Percentiles rank a stretch among this genome's conserved stretches.
phyloP scores from a whole-genome alignment of 257 asterid genomes.

The Gynochthodes officinalis region DNA sequence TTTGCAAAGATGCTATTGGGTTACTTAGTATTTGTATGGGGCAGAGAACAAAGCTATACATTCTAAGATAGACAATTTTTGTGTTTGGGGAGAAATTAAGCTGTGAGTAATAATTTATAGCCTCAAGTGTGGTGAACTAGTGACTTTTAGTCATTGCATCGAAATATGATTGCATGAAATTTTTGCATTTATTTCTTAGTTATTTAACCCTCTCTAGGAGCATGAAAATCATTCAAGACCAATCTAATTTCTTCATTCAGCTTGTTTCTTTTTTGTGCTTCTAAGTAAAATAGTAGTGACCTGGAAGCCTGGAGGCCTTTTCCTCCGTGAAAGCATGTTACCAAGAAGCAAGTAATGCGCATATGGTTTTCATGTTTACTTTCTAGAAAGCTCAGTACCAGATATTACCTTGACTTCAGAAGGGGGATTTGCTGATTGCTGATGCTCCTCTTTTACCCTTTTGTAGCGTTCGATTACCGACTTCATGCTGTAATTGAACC shows the following conservation, averaged over 20 bases:
- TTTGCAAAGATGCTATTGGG: background rate
- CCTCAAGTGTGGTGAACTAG: background rate
- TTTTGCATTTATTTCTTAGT: background rate
- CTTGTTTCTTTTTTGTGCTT: background rate
- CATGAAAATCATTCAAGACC: background rate
- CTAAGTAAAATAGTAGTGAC: background rate
- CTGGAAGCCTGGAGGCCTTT: background rate
- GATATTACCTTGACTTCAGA: constrained; percentile 70
- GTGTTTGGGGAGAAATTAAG: background rate
- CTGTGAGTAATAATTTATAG: background rate
- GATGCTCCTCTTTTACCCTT: constrained; percentile 51
- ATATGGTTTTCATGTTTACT: background rate
- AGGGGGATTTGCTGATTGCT: constrained; percentile 49
- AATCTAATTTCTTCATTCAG: background rate
- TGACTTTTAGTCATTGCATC: background rate
- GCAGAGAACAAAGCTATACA: background rate
- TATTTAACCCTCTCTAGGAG: background rate
- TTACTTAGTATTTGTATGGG: background rate
- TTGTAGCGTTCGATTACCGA: constrained; percentile 60
- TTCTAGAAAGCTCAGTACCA: constrained; percentile 12
- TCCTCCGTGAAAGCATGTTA: background rate
- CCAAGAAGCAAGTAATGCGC: background rate
- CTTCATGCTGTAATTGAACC: constrained; percentile 54
- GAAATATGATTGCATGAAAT: too few species aligned
- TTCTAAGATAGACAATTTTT: background rate